phyloP scores from a whole-genome alignment of 495 filamentous ascomycete genomes.

The Podospora didyma region DNA sequence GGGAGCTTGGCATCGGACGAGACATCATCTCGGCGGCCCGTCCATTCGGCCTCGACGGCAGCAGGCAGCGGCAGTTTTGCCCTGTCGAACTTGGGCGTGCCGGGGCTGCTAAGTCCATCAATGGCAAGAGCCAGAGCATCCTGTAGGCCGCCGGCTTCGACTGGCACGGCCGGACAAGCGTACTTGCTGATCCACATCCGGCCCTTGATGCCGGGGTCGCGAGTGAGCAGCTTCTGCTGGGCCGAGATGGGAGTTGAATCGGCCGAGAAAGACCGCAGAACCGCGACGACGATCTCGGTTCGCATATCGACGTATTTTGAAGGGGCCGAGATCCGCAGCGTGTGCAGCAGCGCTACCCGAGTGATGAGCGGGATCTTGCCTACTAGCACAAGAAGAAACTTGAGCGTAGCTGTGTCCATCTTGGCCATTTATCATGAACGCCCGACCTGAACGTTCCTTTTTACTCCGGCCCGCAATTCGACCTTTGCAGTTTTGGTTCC shows the following conservation, averaged over 20 bases:
- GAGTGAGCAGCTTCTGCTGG: conserved; percentile 57
- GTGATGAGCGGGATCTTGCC: conserved; percentile 62
- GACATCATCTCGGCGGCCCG: conserved; percentile 62
- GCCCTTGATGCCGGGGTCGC: conserved; percentile 68
- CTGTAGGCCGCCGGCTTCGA: conserved; percentile 48
- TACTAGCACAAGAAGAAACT: conserved; percentile 45
- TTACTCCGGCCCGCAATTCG: too few species aligned
- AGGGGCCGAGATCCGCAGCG: conserved; percentile 59
- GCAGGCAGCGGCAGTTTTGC: conserved; percentile 43
- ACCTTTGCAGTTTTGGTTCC: too few species aligned
- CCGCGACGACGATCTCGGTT: conserved; percentile 66
- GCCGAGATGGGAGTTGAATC: conserved; percentile 49
- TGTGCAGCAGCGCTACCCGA: conserved; percentile 63
- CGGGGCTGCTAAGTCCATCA: conserved; percentile 45
- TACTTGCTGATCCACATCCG: conserved; percentile 76
- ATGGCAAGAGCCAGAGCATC: conserved; percentile 62
- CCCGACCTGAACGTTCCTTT: too few species aligned
- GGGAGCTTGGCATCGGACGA: conserved; percentile 51
- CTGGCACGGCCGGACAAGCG: conserved; percentile 42
- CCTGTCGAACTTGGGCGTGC: background rate
- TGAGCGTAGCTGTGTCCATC: conserved; percentile 4
- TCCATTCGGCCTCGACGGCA: conserved; percentile 82
- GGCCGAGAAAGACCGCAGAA: conserved; percentile 62
- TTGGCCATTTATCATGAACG: too few species aligned
- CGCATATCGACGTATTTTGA: conserved; percentile 74